These are phyloP conservation scores for Saturnispora zaruensis DNA, from an alignment of 805 yeast species.

Conservation along the genomic window DNA sequence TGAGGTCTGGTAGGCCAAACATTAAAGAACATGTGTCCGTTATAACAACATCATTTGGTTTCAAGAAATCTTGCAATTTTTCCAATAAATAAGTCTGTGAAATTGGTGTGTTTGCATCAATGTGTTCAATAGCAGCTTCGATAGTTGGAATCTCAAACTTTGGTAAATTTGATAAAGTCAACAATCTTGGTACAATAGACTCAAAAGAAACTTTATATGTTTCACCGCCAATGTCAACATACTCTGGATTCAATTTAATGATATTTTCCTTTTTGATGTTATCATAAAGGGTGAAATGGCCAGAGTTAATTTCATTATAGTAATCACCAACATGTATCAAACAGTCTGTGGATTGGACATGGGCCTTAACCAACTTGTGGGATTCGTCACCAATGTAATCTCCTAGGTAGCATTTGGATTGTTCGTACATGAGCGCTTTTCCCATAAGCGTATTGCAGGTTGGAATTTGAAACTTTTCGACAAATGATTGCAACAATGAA, in stretches of 20 bases:
- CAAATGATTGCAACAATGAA: conserved; percentile 38
- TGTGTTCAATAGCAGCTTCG: conserved; percentile 15
- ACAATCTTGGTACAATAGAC: conserved; percentile 37
- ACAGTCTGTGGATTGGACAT: conserved; percentile 52
- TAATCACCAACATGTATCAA: conserved; percentile 64
- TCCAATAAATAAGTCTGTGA: conserved; percentile 41
- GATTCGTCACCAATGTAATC: conserved; percentile 60
- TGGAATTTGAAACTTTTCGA: conserved; percentile 42
- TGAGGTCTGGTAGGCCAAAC: conserved; percentile 64
- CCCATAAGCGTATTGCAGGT: conserved; percentile 60
- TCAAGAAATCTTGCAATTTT: conserved; percentile 26
- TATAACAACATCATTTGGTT: conserved; percentile 62
- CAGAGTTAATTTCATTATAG: conserved; percentile 61
- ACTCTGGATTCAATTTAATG: conserved; percentile 46
- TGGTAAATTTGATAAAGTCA: conserved; percentile 17
- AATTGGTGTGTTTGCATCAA: conserved; percentile 28
- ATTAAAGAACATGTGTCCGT: conserved; percentile 79
- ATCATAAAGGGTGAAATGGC: conserved; percentile 43
- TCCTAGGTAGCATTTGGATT: conserved; percentile 56
- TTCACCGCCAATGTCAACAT: conserved; percentile 39
- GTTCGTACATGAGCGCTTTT: conserved; percentile 66
- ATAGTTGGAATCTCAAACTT: conserved; percentile 9
- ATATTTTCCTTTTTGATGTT: conserved; percentile 35
- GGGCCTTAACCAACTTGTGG: conserved; percentile 37
- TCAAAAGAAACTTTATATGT: conserved; percentile 39